Percentiles rank a stretch among this genome's conserved stretches.
phyloP scores from a whole-genome alignment of 768 basidiomycete species.

The Terana coerulea region DNA sequence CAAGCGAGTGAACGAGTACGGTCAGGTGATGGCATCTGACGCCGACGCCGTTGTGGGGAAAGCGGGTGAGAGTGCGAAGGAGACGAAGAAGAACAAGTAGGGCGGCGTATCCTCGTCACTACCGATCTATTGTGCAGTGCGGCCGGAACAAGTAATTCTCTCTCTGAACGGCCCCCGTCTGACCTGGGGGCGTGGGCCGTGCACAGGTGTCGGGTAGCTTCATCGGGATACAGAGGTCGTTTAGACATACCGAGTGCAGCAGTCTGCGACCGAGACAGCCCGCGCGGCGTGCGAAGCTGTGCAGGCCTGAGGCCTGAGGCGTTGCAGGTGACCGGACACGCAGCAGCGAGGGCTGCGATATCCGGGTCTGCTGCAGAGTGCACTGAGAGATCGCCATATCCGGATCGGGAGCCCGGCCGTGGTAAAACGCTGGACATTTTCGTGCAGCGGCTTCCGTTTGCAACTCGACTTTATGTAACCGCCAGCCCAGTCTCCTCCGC shows the following conservation, averaged over 20 bases:
- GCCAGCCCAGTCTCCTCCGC: background rate
- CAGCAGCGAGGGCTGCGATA: background rate
- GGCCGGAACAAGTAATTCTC: constrained; percentile 15
- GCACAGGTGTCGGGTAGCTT: too few relatives aligned
- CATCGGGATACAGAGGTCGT: too few relatives aligned
- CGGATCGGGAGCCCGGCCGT: constrained; percentile 10
- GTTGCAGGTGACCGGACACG: too few relatives aligned
- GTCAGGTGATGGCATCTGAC: constrained; percentile 68
- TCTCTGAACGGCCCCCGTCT: too few relatives aligned
- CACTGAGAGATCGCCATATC: constrained; percentile 2
- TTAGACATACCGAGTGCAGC: too few relatives aligned
- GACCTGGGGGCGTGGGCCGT: background rate
- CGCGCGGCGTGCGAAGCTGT: too few relatives aligned
- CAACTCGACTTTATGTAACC: constrained; percentile 6
- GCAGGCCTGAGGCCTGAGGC: too few relatives aligned
- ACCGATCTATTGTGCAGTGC: constrained; percentile 2
- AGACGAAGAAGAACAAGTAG: constrained; percentile 35
- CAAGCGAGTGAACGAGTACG: constrained; percentile 94
- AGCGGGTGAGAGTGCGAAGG: constrained; percentile 21
- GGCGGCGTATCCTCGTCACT: constrained; percentile 14
- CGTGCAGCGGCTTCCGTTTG: constrained; percentile 5
- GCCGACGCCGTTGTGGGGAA: constrained; percentile 33
- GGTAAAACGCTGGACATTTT: constrained; percentile 15
- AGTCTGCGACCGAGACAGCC: too few relatives aligned
- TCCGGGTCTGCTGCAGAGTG: background rate